These are phyloP conservation scores for Aspergillus neoniger DNA, from an alignment of 2,329 filamentous ascomycete genomes.

Conservation along the genomic window DNA sequence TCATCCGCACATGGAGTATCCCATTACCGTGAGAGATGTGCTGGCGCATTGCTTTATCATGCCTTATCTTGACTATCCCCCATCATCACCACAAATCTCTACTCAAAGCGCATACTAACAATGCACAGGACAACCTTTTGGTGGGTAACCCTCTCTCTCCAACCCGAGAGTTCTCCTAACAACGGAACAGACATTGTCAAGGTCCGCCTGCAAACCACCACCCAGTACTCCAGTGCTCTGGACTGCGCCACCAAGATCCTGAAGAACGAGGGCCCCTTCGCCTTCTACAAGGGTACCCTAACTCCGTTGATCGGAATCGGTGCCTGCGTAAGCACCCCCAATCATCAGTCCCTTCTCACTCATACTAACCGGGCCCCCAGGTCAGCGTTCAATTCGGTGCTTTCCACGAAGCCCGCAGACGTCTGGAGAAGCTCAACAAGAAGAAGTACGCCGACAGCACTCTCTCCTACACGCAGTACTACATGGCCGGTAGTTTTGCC, in stretches of 20 bases:
- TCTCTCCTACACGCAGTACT: slow-evolving; percentile 84
- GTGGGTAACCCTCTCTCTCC: slow-evolving; percentile 43
- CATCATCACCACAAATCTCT: neutral
- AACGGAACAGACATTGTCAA: slow-evolving; percentile 79
- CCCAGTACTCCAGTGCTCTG: slow-evolving; percentile 76
- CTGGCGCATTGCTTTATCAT: neutral
- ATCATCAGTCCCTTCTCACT: neutral
- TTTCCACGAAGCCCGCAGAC: slow-evolving; percentile 88
- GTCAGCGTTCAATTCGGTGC: slow-evolving; percentile 96
- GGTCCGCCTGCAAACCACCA: slow-evolving; percentile 89
- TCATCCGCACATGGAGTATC: no score
- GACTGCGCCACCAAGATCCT: slow-evolving; percentile 82
- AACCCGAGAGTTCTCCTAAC: slow-evolving; percentile 12
- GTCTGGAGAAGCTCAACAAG: slow-evolving; percentile 75
- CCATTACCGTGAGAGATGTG: neutral
- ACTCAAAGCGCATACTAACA: slow-evolving; percentile 28
- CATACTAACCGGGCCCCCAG: slow-evolving; percentile 29
- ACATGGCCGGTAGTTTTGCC: slow-evolving; percentile 84
- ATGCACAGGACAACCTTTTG: slow-evolving; percentile 63
- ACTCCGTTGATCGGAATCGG: slow-evolving; percentile 95
- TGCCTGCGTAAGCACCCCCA: slow-evolving; percentile 69
- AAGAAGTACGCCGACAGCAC: slow-evolving; percentile 46
- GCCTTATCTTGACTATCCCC: neutral
- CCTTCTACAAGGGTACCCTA: slow-evolving; percentile 98
- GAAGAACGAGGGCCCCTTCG: slow-evolving; percentile 79